phyloP scores from a whole-genome alignment of 2,329 filamentous ascomycete genomes.

The Plectosphaerella sp. region DNA sequence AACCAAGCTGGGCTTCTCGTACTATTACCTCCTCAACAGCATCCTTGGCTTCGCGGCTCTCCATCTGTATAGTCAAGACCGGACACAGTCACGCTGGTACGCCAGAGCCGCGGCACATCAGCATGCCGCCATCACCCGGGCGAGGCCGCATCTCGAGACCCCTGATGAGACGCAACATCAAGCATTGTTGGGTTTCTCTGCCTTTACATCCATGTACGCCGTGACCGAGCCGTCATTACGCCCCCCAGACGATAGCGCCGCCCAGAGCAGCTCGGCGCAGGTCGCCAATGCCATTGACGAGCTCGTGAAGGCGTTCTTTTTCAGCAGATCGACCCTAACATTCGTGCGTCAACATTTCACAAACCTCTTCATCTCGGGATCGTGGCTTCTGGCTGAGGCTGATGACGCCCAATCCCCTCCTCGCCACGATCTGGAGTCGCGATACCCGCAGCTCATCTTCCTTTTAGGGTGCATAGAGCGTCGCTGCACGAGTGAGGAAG shows the following conservation, averaged over 20 bases:
- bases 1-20: neutral
- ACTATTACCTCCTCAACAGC: neutral
- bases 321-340: neutral
- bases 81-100: neutral
- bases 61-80: neutral
- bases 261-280: neutral
- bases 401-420: no score
- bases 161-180: neutral
- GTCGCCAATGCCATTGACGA: neutral
- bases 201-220: neutral
- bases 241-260: no score
- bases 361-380: neutral
- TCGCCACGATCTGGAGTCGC: neutral
- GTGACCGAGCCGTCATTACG: neutral
- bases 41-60: neutral
- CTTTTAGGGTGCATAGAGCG: neutral
- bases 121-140: constrained; percentile 1
- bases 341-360: neutral
- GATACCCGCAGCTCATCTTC: neutral
- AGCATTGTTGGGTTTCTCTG: neutral
- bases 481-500: neutral
- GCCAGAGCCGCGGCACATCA: neutral
- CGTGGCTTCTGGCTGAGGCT: neutral
- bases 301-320: neutral
- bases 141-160: neutral